Conservation (phyloP, 2,329 filamentous ascomycete species). For the Colletotrichum musae region DNA sequence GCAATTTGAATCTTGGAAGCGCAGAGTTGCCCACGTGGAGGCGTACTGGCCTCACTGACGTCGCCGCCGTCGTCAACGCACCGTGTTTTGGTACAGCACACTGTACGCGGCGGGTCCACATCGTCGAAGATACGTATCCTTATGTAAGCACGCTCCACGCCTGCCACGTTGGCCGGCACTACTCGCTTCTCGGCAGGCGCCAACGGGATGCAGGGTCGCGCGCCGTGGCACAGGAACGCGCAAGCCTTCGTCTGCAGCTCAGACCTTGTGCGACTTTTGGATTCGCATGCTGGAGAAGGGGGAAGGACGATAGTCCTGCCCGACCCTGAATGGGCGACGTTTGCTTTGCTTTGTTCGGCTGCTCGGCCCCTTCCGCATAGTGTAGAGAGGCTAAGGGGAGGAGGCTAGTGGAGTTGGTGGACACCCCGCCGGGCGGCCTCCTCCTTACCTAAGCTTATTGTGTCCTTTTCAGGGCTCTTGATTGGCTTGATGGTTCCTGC, state of each 20-base stretch:
- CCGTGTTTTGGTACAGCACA: neutral
- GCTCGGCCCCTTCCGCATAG: conserved; percentile 24
- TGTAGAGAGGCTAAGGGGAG: neutral
- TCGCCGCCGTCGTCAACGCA: conserved; percentile 21
- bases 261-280: neutral
- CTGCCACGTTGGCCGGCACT: neutral
- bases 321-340: neutral
- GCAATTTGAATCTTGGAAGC: neutral
- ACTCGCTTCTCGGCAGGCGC: neutral
- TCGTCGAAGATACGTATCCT: neutral
- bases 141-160: no score
- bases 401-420: neutral
- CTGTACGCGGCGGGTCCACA: conserved; percentile 18
- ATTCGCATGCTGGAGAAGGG: neutral
- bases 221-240: conserved; percentile 14
- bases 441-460: conserved; percentile 39
- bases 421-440: conserved; percentile 17
- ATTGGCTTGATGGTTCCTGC: neutral
- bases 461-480: neutral
- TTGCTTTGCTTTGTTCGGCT: conserved; percentile 5
- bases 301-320: no score
- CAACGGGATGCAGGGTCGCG: neutral
- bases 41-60: conserved; percentile 37
- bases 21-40: conserved; percentile 27
- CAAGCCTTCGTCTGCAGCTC: conserved; percentile 7